Evolutionary conservation across 257 asterid genomes (phyloP).

Genomic region (Thymus mandschuricus): DNA sequence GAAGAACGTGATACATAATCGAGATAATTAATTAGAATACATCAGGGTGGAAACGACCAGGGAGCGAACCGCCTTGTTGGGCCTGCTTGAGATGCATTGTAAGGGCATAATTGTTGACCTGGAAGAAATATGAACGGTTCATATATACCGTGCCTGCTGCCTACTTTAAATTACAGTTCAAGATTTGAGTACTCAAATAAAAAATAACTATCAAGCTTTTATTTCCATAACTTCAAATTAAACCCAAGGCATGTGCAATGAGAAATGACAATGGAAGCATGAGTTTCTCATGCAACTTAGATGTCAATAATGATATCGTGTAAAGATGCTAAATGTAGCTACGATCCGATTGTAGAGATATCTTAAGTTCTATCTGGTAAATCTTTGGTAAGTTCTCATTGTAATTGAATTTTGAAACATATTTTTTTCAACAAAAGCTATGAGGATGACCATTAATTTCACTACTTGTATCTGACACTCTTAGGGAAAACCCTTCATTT

Average conservation of each 20-base stretch:
- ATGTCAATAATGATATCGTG: no score
- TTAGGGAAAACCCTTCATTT: neutral
- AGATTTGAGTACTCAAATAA: neutral
- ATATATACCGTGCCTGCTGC: neutral
- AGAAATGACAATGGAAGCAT: slow-evolving; percentile 5
- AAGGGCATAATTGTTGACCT: slow-evolving; percentile 59
- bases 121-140: slow-evolving; percentile 20
- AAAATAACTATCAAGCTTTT: neutral
- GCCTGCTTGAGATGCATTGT: slow-evolving; percentile 93
- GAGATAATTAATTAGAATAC: slow-evolving; percentile 51
- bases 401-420: neutral
- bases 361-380: neutral
- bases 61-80: slow-evolving; percentile 66
- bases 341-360: neutral
- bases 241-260: neutral
- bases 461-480: no score
- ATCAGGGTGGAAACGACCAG: slow-evolving; percentile 88
- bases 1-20: no score
- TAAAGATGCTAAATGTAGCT: no score
- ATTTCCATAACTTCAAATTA: slow-evolving; percentile 1
- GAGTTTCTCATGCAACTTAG: no score
- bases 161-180: neutral
- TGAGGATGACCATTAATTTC: neutral
- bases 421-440: neutral
- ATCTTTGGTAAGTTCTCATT: neutral